Conservation (phyloP, 2,329 filamentous ascomycete genomes). For the Diaporthe sp. region DNA sequence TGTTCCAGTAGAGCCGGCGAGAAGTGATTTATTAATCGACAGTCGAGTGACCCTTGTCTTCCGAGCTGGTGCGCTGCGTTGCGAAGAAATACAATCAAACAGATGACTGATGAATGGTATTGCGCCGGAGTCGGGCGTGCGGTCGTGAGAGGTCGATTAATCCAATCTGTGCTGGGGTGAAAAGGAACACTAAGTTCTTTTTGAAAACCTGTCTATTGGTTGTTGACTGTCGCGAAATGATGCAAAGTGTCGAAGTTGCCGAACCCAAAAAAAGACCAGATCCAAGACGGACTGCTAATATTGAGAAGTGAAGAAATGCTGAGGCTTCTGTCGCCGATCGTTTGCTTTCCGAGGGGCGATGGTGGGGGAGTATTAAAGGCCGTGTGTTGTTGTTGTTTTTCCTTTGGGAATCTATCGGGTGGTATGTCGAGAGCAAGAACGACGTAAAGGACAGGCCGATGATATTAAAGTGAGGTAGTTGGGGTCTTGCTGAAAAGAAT, state of each 20-base stretch:
- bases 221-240: slow-evolving; percentile 33
- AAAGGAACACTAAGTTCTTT: neutral
- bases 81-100: slow-evolving; percentile 36
- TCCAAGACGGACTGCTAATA: slow-evolving; percentile 26
- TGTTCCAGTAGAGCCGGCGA: neutral
- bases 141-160: slow-evolving; percentile 30
- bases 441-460: slow-evolving; percentile 34
- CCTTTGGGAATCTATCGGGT: slow-evolving; percentile 21
- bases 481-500: slow-evolving; percentile 32
- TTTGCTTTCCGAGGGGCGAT: slow-evolving; percentile 7
- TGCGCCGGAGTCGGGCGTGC: slow-evolving; percentile 18
- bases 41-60: neutral
- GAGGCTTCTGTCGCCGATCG: slow-evolving; percentile 9
- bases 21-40: slow-evolving; percentile 1
- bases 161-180: slow-evolving; percentile 31
- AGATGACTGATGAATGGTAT: slow-evolving; percentile 23
- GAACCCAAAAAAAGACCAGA: slow-evolving; percentile 26
- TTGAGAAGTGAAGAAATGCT: slow-evolving; percentile 34
- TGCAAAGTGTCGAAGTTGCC: slow-evolving; percentile 31
- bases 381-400: slow-evolving; percentile 11
- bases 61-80: neutral
- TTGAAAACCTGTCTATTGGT: slow-evolving; percentile 16
- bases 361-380: slow-evolving; percentile 19
- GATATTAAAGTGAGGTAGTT: slow-evolving; percentile 33
- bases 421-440: slow-evolving; percentile 27